A percentile compares a stretch with the other conserved stretches of the same genome.
These are phyloP conservation scores for Ampelomyces quisqualis DNA, from an alignment of 2,329 filamentous ascomycete genomes.

Conservation along the genomic window DNA sequence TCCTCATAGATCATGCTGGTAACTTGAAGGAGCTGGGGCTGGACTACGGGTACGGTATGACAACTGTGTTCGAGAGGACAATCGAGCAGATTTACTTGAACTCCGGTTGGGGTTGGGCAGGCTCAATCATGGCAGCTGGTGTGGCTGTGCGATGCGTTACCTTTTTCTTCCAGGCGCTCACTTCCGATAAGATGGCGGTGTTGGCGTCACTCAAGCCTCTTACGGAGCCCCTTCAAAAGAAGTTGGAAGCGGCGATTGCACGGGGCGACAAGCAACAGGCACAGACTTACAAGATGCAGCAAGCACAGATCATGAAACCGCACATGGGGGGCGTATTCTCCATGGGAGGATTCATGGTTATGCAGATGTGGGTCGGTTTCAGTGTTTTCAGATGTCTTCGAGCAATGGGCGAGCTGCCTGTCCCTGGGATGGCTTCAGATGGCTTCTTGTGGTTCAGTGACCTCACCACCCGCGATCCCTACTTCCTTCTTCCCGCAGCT, in stretches of 20 bases:
- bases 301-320: slow-evolving; percentile 53
- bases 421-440: slow-evolving; percentile 72
- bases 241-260: slow-evolving; percentile 52
- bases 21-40: slow-evolving; percentile 81
- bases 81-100: slow-evolving; percentile 83
- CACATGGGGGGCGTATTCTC: slow-evolving; percentile 19
- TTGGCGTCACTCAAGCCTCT: slow-evolving; percentile 62
- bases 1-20: slow-evolving; percentile 73
- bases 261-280: slow-evolving; percentile 48
- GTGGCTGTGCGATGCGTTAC: slow-evolving; percentile 64
- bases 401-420: slow-evolving; percentile 74
- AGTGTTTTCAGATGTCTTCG: slow-evolving; percentile 77
- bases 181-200: slow-evolving; percentile 63
- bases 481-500: slow-evolving; percentile 68
- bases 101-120: slow-evolving; percentile 78
- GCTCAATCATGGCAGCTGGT: slow-evolving; percentile 66
- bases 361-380: slow-evolving; percentile 70
- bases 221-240: slow-evolving; percentile 57
- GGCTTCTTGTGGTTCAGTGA: slow-evolving; percentile 78
- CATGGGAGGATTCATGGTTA: slow-evolving; percentile 57
- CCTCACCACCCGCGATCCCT: slow-evolving; percentile 74
- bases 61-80: slow-evolving; percentile 69
- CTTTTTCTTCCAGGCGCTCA: slow-evolving; percentile 61
- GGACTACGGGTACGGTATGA: slow-evolving; percentile 83
- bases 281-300: slow-evolving; percentile 47